Conservation (phyloP, 2,329 filamentous ascomycete genomes). For the Aschersonia sp. region DNA sequence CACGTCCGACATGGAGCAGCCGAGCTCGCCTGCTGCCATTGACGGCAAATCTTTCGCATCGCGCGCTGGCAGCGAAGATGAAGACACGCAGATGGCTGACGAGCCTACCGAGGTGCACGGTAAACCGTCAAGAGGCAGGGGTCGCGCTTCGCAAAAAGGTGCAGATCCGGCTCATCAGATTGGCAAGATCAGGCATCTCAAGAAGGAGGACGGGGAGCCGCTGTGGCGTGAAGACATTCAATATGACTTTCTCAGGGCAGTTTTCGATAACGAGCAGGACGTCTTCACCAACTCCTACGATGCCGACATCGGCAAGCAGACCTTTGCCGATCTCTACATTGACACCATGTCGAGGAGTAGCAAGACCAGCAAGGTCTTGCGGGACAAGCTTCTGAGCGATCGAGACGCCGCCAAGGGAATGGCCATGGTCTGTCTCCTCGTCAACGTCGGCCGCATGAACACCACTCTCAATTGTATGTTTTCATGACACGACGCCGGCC, state of each 20-base stretch:
- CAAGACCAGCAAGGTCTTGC: conserved; percentile 96
- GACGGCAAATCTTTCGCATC: conserved; percentile 33
- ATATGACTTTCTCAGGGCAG: conserved; percentile 67
- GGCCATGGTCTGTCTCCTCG: conserved; percentile 97
- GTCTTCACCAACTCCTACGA: conserved; percentile 94
- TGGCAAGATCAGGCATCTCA: conserved; percentile 69
- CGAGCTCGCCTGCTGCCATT: conserved; percentile 28
- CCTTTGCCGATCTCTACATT: conserved; percentile 92
- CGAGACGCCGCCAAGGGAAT: conserved; percentile 88
- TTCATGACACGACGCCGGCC: neutral
- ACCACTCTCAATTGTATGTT: conserved; percentile 87
- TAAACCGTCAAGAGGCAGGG: conserved; percentile 21
- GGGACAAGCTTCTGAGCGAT: conserved; percentile 90
- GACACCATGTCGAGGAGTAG: conserved; percentile 97
- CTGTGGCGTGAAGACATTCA: conserved; percentile 82
- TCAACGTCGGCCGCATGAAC: conserved; percentile 98
- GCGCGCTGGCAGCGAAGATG: conserved; percentile 30
- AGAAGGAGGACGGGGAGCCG: conserved; percentile 79
- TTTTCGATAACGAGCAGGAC: conserved; percentile 59
- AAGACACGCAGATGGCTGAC: conserved; percentile 27
- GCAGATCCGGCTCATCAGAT: conserved; percentile 23
- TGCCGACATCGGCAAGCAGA: conserved; percentile 45
- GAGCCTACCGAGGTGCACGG: conserved; percentile 28
- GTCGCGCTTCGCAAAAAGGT: conserved; percentile 18
- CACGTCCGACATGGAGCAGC: conserved; percentile 29